Conservation (phyloP, 345 rosid genomes). For the Camelina neglecta region DNA sequence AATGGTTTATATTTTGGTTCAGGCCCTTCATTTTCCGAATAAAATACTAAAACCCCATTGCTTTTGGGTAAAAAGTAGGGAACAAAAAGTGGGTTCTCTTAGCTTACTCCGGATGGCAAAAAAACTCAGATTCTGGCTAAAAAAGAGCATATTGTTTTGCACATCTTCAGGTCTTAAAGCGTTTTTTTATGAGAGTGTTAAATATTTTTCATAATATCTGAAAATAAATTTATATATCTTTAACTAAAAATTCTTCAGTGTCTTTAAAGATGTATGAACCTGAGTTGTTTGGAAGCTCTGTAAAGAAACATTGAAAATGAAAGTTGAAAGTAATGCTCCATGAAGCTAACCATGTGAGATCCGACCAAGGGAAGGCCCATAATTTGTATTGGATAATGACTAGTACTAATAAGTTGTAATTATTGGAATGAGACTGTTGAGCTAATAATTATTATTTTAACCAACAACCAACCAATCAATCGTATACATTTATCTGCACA, state of each 20-base stretch:
- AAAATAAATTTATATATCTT: background rate
- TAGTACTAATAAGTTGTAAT: constrained; percentile 19
- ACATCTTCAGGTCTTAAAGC: constrained; percentile 1
- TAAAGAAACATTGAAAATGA: constrained; percentile 30
- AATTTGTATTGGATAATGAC: constrained; percentile 39
- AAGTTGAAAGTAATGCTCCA: constrained; percentile 18
- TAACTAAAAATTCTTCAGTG: background rate
- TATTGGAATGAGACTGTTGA: constrained; percentile 45
- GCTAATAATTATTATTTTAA: constrained; percentile 29
- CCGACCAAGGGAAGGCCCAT: constrained; percentile 47
- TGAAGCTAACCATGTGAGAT: constrained; percentile 42
- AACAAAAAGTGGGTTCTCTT: constrained; percentile 31
- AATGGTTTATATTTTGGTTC: constrained; percentile 31
- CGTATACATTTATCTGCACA: constrained; percentile 5
- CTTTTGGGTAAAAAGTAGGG: constrained; percentile 34
- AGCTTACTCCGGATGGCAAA: constrained; percentile 27
- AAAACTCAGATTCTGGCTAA: constrained; percentile 14
- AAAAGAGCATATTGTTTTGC: constrained; percentile 22
- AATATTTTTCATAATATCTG: background rate
- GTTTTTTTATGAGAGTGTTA: background rate
- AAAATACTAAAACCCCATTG: constrained; percentile 23
- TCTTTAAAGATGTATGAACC: constrained; percentile 23
- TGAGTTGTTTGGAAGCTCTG: constrained; percentile 39
- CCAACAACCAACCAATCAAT: constrained; percentile 32
- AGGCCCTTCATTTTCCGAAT: background rate